phyloP scores from a whole-genome alignment of 2,329 filamentous ascomycete genomes.

The Capronia americana region DNA sequence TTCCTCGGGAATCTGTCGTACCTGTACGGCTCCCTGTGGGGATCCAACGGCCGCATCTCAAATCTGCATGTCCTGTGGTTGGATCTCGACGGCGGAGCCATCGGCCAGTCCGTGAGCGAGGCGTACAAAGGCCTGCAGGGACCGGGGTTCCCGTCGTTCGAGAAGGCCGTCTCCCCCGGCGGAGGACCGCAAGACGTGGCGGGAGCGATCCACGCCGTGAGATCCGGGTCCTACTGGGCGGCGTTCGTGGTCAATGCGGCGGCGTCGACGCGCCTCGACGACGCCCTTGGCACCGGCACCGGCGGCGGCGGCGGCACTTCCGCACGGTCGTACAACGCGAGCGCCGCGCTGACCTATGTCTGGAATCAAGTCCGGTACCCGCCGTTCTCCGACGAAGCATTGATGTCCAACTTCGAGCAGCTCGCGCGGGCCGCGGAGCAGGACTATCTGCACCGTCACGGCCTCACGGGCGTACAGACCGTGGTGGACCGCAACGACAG shows the following conservation, averaged over 20 bases:
- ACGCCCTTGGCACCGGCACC: slow-evolving; percentile 42
- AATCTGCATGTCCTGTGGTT: slow-evolving; percentile 47
- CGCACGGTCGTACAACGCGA: slow-evolving; percentile 46
- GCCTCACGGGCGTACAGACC: slow-evolving; percentile 37
- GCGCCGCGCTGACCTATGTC: slow-evolving; percentile 48
- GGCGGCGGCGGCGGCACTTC: slow-evolving; percentile 40
- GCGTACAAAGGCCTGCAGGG: slow-evolving; percentile 40
- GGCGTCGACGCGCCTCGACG: slow-evolving; percentile 48
- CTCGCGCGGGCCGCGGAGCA: slow-evolving; percentile 43
- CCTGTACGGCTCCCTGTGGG: slow-evolving; percentile 48
- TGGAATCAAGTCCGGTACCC: slow-evolving; percentile 57
- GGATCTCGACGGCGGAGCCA: slow-evolving; percentile 49
- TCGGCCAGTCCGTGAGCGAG: slow-evolving; percentile 44
- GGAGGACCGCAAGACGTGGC: background rate
- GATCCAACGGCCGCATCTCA: slow-evolving; percentile 44
- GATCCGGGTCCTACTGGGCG: slow-evolving; percentile 45
- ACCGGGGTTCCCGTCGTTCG: slow-evolving; percentile 5
- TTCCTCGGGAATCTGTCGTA: slow-evolving; percentile 32
- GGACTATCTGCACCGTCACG: slow-evolving; percentile 4
- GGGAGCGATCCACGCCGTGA: slow-evolving; percentile 12
- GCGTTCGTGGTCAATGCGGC: slow-evolving; percentile 44
- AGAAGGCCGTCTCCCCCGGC: background rate
- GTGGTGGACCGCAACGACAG: slow-evolving; percentile 42
- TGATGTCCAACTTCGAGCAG: slow-evolving; percentile 44
- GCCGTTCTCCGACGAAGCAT: slow-evolving; percentile 45